phyloP scores from a whole-genome alignment of 495 filamentous ascomycete species.

The Penicillium waksmanii region DNA sequence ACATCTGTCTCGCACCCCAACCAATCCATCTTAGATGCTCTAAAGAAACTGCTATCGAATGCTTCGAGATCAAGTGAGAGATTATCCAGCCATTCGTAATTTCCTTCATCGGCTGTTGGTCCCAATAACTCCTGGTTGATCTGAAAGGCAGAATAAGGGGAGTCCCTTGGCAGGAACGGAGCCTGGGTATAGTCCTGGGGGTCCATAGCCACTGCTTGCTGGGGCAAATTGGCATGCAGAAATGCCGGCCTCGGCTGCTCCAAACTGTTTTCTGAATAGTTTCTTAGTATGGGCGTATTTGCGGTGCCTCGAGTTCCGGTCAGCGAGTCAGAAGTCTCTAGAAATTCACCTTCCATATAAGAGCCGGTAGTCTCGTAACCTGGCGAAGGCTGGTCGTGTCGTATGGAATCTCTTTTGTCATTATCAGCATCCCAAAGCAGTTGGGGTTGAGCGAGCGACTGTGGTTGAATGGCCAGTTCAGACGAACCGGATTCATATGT shows the following conservation, averaged over 20 bases:
- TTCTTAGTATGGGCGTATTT: too few relatives aligned
- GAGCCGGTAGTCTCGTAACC: neutral
- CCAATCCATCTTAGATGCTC: slow-evolving; percentile 5
- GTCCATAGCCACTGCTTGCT: neutral
- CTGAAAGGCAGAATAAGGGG: neutral
- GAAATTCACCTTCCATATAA: too few relatives aligned
- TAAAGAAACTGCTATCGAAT: neutral
- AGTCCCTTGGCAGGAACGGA: neutral
- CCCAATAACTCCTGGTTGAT: neutral
- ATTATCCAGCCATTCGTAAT: neutral
- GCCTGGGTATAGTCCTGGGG: neutral
- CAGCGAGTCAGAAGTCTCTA: too few relatives aligned
- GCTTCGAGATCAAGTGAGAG: neutral
- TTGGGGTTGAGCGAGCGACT: neutral
- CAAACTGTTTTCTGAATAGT: too few relatives aligned
- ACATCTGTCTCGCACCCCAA: neutral
- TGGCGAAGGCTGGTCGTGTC: neutral
- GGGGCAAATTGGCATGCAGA: neutral
- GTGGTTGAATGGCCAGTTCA: neutral
- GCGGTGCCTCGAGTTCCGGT: too few relatives aligned
- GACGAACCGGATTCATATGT: neutral
- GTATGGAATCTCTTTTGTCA: neutral
- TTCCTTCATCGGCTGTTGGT: neutral
- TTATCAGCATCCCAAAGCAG: neutral
- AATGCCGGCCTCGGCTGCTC: neutral